Conservation (phyloP, 2,329 filamentous ascomycete genomes). For the Fusarium luffae region DNA sequence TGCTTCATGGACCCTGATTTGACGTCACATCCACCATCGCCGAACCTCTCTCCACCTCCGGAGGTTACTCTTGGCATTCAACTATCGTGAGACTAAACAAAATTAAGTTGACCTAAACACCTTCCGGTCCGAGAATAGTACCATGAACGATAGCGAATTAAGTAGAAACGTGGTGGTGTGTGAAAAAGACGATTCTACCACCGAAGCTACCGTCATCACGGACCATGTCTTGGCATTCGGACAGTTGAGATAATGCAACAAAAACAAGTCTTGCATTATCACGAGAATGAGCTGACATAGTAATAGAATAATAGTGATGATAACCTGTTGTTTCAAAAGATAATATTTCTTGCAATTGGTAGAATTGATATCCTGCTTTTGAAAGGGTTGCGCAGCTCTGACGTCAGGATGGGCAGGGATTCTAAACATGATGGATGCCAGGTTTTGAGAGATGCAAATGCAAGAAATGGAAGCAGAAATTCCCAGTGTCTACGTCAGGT, state of each 20-base stretch:
- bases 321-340: slow-evolving; percentile 3
- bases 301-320: background rate
- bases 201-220: background rate
- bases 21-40: slow-evolving; percentile 35
- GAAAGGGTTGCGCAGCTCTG: slow-evolving; percentile 36
- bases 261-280: background rate
- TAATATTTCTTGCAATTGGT: slow-evolving; percentile 12
- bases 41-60: background rate
- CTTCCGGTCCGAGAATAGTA: slow-evolving; percentile 21
- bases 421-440: slow-evolving; percentile 26
- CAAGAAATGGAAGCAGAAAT: slow-evolving; percentile 15
- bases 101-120: slow-evolving; percentile 6
- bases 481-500: slow-evolving; percentile 32
- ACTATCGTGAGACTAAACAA: slow-evolving; percentile 12
- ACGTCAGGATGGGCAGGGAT: slow-evolving; percentile 45
- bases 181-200: background rate
- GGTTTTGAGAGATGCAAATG: slow-evolving; percentile 35
- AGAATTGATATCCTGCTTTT: slow-evolving; percentile 15
- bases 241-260: background rate
- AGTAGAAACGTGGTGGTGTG: slow-evolving; percentile 33
- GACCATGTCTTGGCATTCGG: background rate
- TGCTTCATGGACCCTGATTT: slow-evolving; percentile 14
- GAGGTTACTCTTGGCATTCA: slow-evolving; percentile 21
- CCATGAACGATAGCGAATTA: background rate
- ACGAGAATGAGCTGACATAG: background rate